phyloP scores from a whole-genome alignment of 306 rosid genomes.

The Lablab purpureus region DNA sequence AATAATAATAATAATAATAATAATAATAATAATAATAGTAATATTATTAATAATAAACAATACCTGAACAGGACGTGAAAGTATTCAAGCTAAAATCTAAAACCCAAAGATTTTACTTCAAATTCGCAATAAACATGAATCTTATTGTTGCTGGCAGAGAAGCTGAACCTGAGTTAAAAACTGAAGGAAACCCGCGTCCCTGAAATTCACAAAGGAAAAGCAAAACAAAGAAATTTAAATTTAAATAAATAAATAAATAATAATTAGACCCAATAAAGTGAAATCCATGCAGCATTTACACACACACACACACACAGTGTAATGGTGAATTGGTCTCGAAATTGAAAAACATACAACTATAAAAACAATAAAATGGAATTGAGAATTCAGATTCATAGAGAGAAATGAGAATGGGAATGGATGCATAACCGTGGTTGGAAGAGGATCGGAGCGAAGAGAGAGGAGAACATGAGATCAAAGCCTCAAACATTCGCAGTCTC shows the following conservation, averaged over 20 bases:
- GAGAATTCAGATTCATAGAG: slow-evolving; percentile 6
- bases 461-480: slow-evolving; percentile 57
- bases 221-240: background rate
- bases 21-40: slow-evolving; percentile 5
- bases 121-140: slow-evolving; percentile 42
- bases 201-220: slow-evolving; percentile 39
- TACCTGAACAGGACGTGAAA: slow-evolving; percentile 49
- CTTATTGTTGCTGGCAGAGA: slow-evolving; percentile 25
- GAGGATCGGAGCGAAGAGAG: slow-evolving; percentile 54
- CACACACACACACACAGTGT: background rate
- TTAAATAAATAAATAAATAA: background rate
- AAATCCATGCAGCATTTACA: slow-evolving; percentile 32
- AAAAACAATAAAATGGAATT: background rate
- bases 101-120: slow-evolving; percentile 41
- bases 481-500: background rate
- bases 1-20: slow-evolving; percentile 7
- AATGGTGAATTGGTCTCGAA: background rate
- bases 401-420: slow-evolving; percentile 7
- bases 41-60: background rate
- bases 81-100: slow-evolving; percentile 30
- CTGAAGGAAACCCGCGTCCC: slow-evolving; percentile 54
- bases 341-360: background rate
- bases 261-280: background rate
- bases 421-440: slow-evolving; percentile 54
- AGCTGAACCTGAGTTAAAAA: slow-evolving; percentile 44